phyloP scores from a whole-genome alignment of 345 rosid species.

The Arabis hirsuta region DNA sequence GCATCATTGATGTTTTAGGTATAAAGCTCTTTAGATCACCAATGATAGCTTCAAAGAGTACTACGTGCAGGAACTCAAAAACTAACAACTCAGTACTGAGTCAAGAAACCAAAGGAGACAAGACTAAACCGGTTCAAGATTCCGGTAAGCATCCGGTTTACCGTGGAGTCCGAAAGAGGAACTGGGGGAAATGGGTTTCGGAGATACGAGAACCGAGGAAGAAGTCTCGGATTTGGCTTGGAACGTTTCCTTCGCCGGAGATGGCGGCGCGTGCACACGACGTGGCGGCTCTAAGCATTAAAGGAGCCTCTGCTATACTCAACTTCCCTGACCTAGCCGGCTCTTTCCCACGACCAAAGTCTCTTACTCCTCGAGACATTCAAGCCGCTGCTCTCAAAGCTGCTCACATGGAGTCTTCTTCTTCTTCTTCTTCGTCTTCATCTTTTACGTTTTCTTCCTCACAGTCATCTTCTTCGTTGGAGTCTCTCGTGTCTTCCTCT shows the following conservation, averaged over 20 bases:
- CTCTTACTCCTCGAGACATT: conserved; percentile 78
- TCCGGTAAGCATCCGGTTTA: conserved; percentile 68
- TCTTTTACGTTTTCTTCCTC: conserved; percentile 37
- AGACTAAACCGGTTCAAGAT: conserved; percentile 51
- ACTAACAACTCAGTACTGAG: conserved; percentile 9
- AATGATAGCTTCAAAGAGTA: conserved; percentile 33
- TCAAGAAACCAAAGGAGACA: conserved; percentile 20
- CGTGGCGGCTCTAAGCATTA: conserved; percentile 85
- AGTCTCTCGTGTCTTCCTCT: conserved; percentile 54
- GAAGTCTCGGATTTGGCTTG: conserved; percentile 94
- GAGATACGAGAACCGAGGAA: conserved; percentile 92
- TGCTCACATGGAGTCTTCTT: conserved; percentile 66
- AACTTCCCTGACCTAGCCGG: conserved; percentile 83
- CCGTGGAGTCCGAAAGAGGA: conserved; percentile 88
- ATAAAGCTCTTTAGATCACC: conserved; percentile 22
- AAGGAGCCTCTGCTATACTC: conserved; percentile 80
- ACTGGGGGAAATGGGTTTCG: conserved; percentile 97
- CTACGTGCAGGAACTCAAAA: conserved; percentile 29
- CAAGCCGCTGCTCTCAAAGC: conserved; percentile 93
- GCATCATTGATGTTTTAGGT: conserved; percentile 31
- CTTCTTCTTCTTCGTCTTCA: conserved; percentile 8
- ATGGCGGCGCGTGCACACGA: conserved; percentile 99
- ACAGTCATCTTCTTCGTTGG: conserved; percentile 45
- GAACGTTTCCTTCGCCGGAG: conserved; percentile 88
- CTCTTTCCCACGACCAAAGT: conserved; percentile 76